These are phyloP conservation scores for Pyricularia pennisetigena DNA, from an alignment of 2,329 filamentous ascomycete species.

Conservation along the genomic window DNA sequence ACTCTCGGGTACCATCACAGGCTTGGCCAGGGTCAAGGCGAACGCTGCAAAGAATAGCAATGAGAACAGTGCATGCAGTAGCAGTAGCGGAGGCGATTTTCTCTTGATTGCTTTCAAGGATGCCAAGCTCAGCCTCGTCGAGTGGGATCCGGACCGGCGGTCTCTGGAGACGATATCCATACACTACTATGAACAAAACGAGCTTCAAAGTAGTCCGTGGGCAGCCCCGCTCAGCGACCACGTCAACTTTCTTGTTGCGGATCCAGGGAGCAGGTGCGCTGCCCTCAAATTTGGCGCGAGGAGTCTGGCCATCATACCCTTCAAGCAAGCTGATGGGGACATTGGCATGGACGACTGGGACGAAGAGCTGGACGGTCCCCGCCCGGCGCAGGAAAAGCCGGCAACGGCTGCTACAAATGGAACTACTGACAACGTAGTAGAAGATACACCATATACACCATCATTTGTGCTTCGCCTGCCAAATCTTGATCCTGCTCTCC, in stretches of 20 bases:
- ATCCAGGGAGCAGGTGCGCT: constrained; percentile 87
- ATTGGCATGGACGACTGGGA: constrained; percentile 89
- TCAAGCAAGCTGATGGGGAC: constrained; percentile 77
- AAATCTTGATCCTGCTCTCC: constrained; percentile 74
- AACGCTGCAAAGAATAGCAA: constrained; percentile 54
- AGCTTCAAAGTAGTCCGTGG: constrained; percentile 75
- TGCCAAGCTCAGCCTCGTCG: constrained; percentile 84
- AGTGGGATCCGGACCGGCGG: constrained; percentile 81
- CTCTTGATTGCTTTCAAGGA: constrained; percentile 79
- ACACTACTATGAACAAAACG: constrained; percentile 96
- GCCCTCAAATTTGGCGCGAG: constrained; percentile 85
- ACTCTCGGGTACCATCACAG: constrained; percentile 75
- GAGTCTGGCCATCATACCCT: constrained; percentile 88
- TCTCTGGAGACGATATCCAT: constrained; percentile 83
- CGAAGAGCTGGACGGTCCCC: constrained; percentile 64
- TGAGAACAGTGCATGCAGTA: neutral
- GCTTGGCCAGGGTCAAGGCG: constrained; percentile 68
- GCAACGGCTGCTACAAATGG: constrained; percentile 25
- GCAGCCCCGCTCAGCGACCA: constrained; percentile 64
- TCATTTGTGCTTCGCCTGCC: constrained; percentile 92
- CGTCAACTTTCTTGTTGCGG: constrained; percentile 73
- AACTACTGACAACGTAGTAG: constrained; percentile 35
- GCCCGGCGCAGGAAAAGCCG: constrained; percentile 36
- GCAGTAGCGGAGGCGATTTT: constrained; percentile 57
- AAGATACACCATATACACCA: constrained; percentile 69